Conservation (phyloP, 805 yeast species). For the Teunomyces lycoperdinae region DNA sequence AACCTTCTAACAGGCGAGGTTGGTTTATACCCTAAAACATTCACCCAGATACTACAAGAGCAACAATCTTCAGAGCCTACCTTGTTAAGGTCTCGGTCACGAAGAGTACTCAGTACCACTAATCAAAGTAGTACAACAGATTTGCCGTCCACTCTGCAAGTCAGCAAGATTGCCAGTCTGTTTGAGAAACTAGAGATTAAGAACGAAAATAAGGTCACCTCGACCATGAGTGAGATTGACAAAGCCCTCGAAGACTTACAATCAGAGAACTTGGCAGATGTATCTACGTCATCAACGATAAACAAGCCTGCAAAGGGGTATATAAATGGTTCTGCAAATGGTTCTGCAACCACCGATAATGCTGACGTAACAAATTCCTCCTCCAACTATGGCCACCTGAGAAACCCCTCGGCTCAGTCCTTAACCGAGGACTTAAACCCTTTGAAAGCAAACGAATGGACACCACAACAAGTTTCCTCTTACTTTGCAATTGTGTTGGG, state of each 20-base stretch:
- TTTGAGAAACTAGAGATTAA: conserved; percentile 6
- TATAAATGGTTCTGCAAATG: neutral
- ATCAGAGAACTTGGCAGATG: conserved; percentile 13
- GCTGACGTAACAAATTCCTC: conserved; percentile 1
- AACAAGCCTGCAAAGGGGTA: neutral
- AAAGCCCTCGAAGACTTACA: conserved; percentile 66
- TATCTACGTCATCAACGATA: neutral
- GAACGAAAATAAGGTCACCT: conserved; percentile 33
- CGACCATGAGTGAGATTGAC: conserved; percentile 69
- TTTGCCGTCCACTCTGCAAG: neutral
- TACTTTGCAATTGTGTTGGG: conserved; percentile 69
- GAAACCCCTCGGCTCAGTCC: conserved; percentile 11
- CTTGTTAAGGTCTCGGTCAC: conserved; percentile 52
- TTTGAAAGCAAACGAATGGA: conserved; percentile 60
- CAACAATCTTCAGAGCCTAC: conserved; percentile 13
- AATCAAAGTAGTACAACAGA: conserved; percentile 1
- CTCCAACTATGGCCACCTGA: conserved; percentile 3
- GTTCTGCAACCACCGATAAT: neutral
- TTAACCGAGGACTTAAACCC: conserved; percentile 40
- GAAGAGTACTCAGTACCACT: conserved; percentile 34
- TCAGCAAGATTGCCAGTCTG: conserved; percentile 8
- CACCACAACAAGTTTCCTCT: conserved; percentile 79
- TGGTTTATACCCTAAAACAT: conserved; percentile 88
- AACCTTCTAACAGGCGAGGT: conserved; percentile 69
- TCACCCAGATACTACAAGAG: conserved; percentile 55